These are phyloP conservation scores for Fistulinella prunicolor DNA, from an alignment of 768 basidiomycete species.

Conservation along the genomic window DNA sequence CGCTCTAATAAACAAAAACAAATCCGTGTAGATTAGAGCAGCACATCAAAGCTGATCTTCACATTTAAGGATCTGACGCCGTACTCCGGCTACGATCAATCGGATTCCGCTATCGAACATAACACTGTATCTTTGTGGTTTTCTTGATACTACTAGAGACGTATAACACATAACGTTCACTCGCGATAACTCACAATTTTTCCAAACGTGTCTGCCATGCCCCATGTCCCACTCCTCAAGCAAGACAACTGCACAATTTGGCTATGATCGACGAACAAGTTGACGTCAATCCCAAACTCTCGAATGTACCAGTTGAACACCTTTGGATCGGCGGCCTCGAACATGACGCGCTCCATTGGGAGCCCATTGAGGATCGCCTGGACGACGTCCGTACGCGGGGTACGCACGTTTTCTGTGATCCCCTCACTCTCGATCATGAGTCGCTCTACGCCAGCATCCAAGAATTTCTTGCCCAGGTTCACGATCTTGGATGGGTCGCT, in stretches of 20 bases:
- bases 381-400: slow-evolving; percentile 43
- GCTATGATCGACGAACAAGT: slow-evolving; percentile 44
- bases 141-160: no score
- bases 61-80: not conserved
- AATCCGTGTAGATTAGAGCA: not conserved
- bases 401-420: slow-evolving; percentile 44
- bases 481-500: slow-evolving; percentile 26
- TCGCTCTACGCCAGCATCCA: slow-evolving; percentile 43
- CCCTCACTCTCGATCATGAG: slow-evolving; percentile 48
- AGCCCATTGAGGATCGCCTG: slow-evolving; percentile 39
- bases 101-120: no score
- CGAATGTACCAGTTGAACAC: slow-evolving; percentile 46
- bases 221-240: slow-evolving; percentile 44
- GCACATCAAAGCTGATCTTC: not conserved
- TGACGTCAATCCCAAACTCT: slow-evolving; percentile 41
- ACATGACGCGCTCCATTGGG: slow-evolving; percentile 44
- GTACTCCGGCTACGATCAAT: no score
- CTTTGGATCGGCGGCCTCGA: slow-evolving; percentile 45
- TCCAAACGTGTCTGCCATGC: slow-evolving; percentile 42
- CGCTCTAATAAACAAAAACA: not conserved
- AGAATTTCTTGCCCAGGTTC: slow-evolving; percentile 38
- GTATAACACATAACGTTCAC: not conserved
- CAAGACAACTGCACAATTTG: slow-evolving; percentile 45
- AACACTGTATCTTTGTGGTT: no score
- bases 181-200: slow-evolving; percentile 38